Evolutionary conservation across 768 basidiomycete genomes (phyloP), one percentile per base, ranked within the genome.

Genomic region (Daedaleopsis sinensis): DNA sequence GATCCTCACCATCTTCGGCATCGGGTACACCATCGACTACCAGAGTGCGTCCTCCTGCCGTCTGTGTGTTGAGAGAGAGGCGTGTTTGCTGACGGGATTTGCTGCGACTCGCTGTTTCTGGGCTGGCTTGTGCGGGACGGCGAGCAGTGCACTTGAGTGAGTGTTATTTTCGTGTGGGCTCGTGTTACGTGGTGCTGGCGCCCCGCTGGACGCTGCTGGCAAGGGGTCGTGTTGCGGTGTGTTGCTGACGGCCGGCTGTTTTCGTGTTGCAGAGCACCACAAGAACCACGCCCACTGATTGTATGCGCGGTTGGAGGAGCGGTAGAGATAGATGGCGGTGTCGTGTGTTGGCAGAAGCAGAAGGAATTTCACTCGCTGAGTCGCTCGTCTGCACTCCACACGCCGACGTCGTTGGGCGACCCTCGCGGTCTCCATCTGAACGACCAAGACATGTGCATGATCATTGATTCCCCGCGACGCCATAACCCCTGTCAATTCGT

Each of bases 21-120:
- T 94, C 69, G 89, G 93, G 27, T 96, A 95, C 77, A 91, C 91
- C 68, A 77, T 94, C 66, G 93, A 94, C 78, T 94, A 94, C 74
- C 87, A 93, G 77, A 91, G 92, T 94, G 76, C 73, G 93, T 88
- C 21, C 42, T 55, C 18, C 54, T 63, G 64, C 55, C 65, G 58
- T 61, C 49, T 58, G 9, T 47, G 19, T 42, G 46, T 15, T 23
- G 27, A 39, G n/a, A n/a, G 21, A 12, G 37, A 60, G 35, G 66
- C 24, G 37, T n/a, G 10, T 32, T 7, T 52, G 16, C 16, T 43
- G 18, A 37, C 36, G 43, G 37, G 39, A n/a, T 49, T 65, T 70
- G 7, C 64, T 12, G 52, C 6, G 38, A 12, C 12, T 5, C 23
- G 36, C 36, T 53, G 24, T 16, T 18, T 12, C 32, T 36, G 21